Conservation (phyloP, 1,284 basidiomycete genomes). For the Microbotryomycetes sp. region DNA sequence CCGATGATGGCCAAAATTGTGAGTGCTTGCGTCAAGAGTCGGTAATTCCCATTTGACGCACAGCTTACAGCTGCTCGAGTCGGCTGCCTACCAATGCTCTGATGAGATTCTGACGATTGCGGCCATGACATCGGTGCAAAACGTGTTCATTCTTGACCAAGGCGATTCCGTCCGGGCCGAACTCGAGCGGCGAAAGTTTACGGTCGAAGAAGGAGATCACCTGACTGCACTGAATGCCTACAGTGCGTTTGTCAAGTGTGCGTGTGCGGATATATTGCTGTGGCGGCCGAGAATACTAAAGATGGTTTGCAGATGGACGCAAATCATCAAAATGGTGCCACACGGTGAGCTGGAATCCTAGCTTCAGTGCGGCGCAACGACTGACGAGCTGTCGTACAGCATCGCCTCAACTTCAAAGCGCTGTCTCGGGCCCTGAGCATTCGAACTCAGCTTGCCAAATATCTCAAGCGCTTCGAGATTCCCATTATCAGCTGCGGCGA, state of each 20-base stretch:
- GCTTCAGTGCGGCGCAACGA: too few species aligned
- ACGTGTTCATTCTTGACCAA: constrained; percentile 78
- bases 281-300: neutral
- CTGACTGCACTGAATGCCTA: constrained; percentile 86
- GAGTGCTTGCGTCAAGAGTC: constrained; percentile 29
- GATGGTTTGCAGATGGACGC: constrained; percentile 53
- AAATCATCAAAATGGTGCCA: constrained; percentile 84
- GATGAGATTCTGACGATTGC: constrained; percentile 92
- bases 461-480: constrained; percentile 77
- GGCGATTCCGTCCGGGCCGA: constrained; percentile 80
- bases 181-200: constrained; percentile 86
- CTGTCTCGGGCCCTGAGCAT: constrained; percentile 88
- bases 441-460: constrained; percentile 83
- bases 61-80: constrained; percentile 63
- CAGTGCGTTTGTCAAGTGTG: constrained; percentile 67
- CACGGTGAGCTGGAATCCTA: constrained; percentile 41
- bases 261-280: neutral
- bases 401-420: constrained; percentile 83
- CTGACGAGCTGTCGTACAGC: constrained; percentile 37
- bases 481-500: constrained; percentile 55
- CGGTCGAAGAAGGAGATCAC: constrained; percentile 94
- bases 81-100: constrained; percentile 73
- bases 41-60: neutral
- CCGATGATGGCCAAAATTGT: constrained; percentile 53
- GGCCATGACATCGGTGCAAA: constrained; percentile 90